Base-by-base conservation (phyloP, 2,329 filamentous ascomycete genomes). In the Trichocomaceae sp. region DNA sequence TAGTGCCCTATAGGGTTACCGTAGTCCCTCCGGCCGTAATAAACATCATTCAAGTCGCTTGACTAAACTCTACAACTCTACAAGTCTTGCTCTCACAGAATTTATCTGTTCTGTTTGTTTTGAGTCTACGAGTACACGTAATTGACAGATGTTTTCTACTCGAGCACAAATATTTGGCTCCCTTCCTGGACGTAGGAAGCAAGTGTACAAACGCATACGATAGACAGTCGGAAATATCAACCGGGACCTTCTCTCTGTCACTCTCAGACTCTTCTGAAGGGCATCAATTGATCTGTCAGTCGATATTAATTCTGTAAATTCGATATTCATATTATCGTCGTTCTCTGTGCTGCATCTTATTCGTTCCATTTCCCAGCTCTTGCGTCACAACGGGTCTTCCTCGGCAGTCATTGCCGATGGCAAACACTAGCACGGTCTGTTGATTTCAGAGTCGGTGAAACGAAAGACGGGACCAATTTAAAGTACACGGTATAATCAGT, bases 371-470 rank as follows among this genome's bases (percentile, higher is more conserved):
- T 26, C 23, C 47, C 35, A 26, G 5, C 23, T 44, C 23, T 54
- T 54, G 52, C 52, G 46, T 54, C 52, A 54, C 52, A 45, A 20
- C 37, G 20, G 47, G 41, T 45, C 52, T 44, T 23, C 19, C 44
- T 53, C 52, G 52, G 52, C 26, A 26, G 33, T 49, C 23, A 54
- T 39, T 45, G 39, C 52, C 52, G 52, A 54, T 45, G 47, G 52
- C 39, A 5, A 39, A 15, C 37, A 41, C 5, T 7, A 26, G 23
- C 23, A 26, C 23, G 35, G 13, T n/a, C 35, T 26, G 23, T 26
- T 26, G 23, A 26, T 12, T 15, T 9, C 31, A 35, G 31, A 35
- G 31, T 9, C 31, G 12, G 31, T 9, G 13, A 3, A 35, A 35
- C 23, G 31, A 10, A 35, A 35, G 31, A 35, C 31, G 12, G 13